Evolutionary conservation across 352 stramenopile genomes (phyloP).

Genomic region (Globisporangium lucens): DNA sequence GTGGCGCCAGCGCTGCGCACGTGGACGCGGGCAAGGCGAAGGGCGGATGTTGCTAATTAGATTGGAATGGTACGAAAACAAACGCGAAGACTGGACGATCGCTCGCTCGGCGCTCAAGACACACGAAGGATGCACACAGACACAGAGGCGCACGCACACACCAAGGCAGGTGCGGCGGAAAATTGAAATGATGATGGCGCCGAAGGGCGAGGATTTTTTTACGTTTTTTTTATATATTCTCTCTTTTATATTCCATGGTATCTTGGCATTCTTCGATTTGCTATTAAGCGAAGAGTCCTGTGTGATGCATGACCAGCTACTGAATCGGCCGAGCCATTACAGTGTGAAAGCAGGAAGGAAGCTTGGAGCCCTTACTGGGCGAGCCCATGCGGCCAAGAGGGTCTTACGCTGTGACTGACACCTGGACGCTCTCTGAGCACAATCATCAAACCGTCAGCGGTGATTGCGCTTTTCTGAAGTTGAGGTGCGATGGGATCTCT

Average conservation of each 20-base stretch:
- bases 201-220: constrained; percentile 6
- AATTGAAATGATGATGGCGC: constrained; percentile 10
- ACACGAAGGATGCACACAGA: not conserved
- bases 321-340: not conserved
- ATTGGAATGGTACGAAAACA: not conserved
- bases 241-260: not conserved
- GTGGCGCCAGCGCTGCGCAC: constrained; percentile 33
- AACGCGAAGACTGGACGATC: not conserved
- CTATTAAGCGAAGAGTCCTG: not conserved
- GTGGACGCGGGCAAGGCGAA: constrained; percentile 54
- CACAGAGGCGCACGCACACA: not conserved
- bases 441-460: not conserved
- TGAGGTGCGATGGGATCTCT: not conserved
- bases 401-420: not conserved
- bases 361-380: too few relatives aligned
- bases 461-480: not conserved
- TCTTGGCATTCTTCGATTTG: not conserved
- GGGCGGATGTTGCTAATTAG: constrained; percentile 49
- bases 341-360: not conserved
- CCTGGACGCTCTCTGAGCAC: not conserved
- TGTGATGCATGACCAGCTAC: not conserved
- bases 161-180: constrained; percentile 3
- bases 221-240: constrained; percentile 13
- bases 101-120: constrained; percentile 1
- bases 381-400: not conserved